These are phyloP conservation scores for Phytophthora uliginosa DNA, from an alignment of 352 stramenopile species.

Conservation along the genomic window DNA sequence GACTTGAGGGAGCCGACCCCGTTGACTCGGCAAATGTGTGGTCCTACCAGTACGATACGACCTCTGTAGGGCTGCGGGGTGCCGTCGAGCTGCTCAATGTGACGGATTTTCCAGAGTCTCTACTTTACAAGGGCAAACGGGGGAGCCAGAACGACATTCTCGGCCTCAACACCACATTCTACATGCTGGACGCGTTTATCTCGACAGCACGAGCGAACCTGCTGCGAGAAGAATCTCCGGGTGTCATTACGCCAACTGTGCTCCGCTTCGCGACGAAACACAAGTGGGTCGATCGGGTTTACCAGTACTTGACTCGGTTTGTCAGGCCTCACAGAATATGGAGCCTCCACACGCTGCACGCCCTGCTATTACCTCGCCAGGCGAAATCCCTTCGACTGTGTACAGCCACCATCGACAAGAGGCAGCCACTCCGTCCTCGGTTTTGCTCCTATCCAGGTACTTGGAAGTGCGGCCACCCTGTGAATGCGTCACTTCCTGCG, in stretches of 20 bases:
- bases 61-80: constrained; percentile 43
- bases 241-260: not conserved
- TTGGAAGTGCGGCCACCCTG: constrained; percentile 32
- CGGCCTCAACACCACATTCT: constrained; percentile 34
- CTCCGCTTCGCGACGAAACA: constrained; percentile 40
- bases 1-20: constrained; percentile 14
- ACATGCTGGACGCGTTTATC: constrained; percentile 47
- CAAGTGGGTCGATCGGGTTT: constrained; percentile 47
- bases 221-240: not conserved
- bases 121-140: constrained; percentile 29
- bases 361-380: not conserved
- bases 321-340: constrained; percentile 9
- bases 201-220: not conserved
- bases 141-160: constrained; percentile 20
- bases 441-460: constrained; percentile 33
- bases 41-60: constrained; percentile 54
- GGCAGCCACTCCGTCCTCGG: constrained; percentile 1
- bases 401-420: not conserved
- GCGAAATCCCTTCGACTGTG: constrained; percentile 5
- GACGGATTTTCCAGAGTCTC: constrained; percentile 27
- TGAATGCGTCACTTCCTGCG: constrained; percentile 1
- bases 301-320: constrained; percentile 35
- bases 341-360: constrained; percentile 37
- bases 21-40: constrained; percentile 29
- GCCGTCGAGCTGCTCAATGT: constrained; percentile 36